Base-by-base conservation (phyloP, 257 asterid species). In the Galeopsis tetrahit region DNA sequence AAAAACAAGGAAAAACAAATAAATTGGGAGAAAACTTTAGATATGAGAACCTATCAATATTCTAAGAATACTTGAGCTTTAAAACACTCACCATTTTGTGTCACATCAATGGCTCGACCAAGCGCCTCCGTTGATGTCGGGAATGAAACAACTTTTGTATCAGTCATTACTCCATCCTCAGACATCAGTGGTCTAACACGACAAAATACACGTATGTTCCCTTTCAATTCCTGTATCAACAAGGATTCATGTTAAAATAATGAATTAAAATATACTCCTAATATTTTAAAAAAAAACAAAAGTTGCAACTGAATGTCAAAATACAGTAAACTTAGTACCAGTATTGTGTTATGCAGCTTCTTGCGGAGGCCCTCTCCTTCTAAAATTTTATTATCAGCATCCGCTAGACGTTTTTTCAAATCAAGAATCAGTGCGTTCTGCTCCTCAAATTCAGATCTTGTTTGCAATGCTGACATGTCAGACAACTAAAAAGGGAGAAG, bases 281-380 rank as follows among this genome's bases (percentile, higher is more conserved):
- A 3, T 5, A 53, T 53, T 10, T n/a, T 10, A 10, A 0, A 13
- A 48, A 46, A 10, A 46, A 48, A n/a, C 55, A 39, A 57, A 36
- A 4, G 64, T 5, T 35, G 55, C 70, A 70, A 34, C 57, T 14
- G 17, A 49, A 56, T 39, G 15, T 38, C 8, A 44, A 63, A 48
- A 48, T 8, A 55, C 11, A 17, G 5, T 8, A 4, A 80, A 75
- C 32, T 5, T 60, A 39, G 71, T 83, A 92, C 99, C 94, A 95
- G 78, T 61, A 95, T 95, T 2, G 99, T 92, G 82, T 95, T 95
- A 56, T 95, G 99, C 63, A 92, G 74, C 79, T 92, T 92, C 71
- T 92, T 95, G 7, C 99, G 90, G n/a, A 87, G 85, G 64, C 84
- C 80, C 77, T 90, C 98, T 70, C 98, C 98, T 80, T 92, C 99